Base-by-base conservation (phyloP, 140 eudicot genomes). In the Cichorium intybus region DNA sequence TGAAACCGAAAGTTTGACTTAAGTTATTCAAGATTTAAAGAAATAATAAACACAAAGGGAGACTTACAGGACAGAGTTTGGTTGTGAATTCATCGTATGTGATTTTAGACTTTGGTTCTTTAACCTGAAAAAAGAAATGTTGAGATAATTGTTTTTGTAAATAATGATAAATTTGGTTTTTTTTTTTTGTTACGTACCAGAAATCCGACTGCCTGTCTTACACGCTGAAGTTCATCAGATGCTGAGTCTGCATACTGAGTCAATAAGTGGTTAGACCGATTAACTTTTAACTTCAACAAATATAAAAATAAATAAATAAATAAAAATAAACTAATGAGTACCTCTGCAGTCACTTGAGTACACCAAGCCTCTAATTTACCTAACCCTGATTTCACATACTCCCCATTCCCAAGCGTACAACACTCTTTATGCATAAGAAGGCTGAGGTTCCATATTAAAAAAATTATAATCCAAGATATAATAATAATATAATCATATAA, bases 61-160 rank as follows among this genome's bases (percentile, higher is more conserved):
- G 62, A 79, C 96, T 82, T 81, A 93, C 99, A 6, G 99, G 95
- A 56, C 99, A 93, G 51, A 93, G 71, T 34, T 81, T 87, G 68
- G 61, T 83, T 47, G 95, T 83, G 60, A 93, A 72, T 31, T 93
- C 86, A 49, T 81, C 96, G 27, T 85, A 93, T 22, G 95, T 29
- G 56, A 93, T 65, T 73, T 80, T 74, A 39, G 87, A 77, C 73
- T 93, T 93, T 70, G 83, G 80, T 33, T 81, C 70, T 52, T 66
- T 78, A 75, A 88, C 84, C 99, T 93, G 87, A 79, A 66, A 10
- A 75, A 8, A 67, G 2, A n/a, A n/a, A n/a, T n/a, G n/a, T n/a
- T n/a, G n/a, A n/a, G n/a, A n/a, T n/a, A n/a, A n/a, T n/a, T n/a
- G n/a, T n/a, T 27, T 27, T 27, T 27, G 10, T 3, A 31, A 4